Percentiles rank a stretch among this genome's conserved stretches.
Conservation (phyloP, 2,329 filamentous ascomycete species). For the Talaromyces rugulosus region DNA sequence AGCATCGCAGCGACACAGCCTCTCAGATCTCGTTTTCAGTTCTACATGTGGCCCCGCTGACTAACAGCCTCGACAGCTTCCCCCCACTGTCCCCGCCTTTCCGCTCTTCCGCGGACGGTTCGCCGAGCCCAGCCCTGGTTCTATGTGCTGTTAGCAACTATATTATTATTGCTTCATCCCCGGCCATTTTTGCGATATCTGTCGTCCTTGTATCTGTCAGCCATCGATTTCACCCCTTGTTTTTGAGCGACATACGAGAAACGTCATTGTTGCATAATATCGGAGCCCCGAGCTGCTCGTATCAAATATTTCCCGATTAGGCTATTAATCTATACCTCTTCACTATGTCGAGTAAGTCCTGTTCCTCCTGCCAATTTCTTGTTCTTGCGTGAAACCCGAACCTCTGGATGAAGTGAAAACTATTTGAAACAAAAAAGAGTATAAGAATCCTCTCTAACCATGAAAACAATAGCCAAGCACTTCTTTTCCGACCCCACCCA, state of each 20-base stretch:
- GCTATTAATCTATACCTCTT: not conserved
- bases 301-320: not conserved
- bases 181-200: not conserved
- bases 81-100: not conserved
- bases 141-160: not conserved
- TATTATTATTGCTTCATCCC: not conserved
- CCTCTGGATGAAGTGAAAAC: not conserved
- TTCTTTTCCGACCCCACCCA: slow-evolving; percentile 81
- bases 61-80: not conserved
- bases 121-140: not conserved
- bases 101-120: not conserved
- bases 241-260: not conserved
- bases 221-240: not conserved
- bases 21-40: not conserved
- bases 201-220: not conserved
- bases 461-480: slow-evolving; percentile 57
- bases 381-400: too few relatives aligned
- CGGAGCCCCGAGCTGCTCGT: not conserved
- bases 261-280: not conserved
- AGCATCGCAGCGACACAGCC: not conserved
- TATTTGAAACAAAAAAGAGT: not conserved
- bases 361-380: not conserved
- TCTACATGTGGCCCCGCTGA: not conserved
- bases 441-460: not conserved
- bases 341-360: not conserved